Evolutionary conservation across 1,284 basidiomycete species (phyloP), one percentile per base, ranked within the genome.

Genomic region (Entoloma clypeatum): DNA sequence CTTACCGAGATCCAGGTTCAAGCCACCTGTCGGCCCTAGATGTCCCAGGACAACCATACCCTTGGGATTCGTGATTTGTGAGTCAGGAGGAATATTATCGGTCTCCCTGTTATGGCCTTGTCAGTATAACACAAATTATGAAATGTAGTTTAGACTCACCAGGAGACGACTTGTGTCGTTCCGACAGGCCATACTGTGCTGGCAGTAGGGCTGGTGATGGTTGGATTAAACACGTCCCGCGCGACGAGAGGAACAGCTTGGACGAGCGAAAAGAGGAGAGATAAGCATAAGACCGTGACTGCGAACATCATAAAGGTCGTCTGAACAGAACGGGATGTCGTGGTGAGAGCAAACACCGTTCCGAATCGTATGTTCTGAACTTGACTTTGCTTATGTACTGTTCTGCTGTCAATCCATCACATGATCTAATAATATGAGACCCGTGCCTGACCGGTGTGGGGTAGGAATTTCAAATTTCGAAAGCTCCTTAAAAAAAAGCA

Each of bases 21-120:
- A 65, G 49, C 74, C 74, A 34, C 68, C 61, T 43, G 63, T 65
- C n/a, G 50, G 33, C 38, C 61, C 64, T 49, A 63, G 37, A 55
- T 65, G 72, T 13, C 80, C 80, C 23, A 83, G 63, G 19, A 80
- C 56, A 35, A 82, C 61, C 57, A 57, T 63, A 25, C 79, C 81
- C 22, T 59, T 63, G 7, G 68, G 65, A 50, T 75, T 76, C 37
- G 70, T 68, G 43, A 75, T 55, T 38, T 74, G 65, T 38, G 53
- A 54, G 46, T 55, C 53, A 21, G 68, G 61, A n/a, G 79, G 76
- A 17, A 80, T 57, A 38, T 61, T 55, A 13, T 72, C 64, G 2
- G 71, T 71, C 45, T 72, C 71, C 80, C 79, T 81, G 40, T 1
- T 19, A 19, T 17, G 24, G n/a, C 17, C 7, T n/a, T 10, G 25